Conservation (phyloP, 2,329 filamentous ascomycete genomes). For the Fusarium tjaetaba region DNA sequence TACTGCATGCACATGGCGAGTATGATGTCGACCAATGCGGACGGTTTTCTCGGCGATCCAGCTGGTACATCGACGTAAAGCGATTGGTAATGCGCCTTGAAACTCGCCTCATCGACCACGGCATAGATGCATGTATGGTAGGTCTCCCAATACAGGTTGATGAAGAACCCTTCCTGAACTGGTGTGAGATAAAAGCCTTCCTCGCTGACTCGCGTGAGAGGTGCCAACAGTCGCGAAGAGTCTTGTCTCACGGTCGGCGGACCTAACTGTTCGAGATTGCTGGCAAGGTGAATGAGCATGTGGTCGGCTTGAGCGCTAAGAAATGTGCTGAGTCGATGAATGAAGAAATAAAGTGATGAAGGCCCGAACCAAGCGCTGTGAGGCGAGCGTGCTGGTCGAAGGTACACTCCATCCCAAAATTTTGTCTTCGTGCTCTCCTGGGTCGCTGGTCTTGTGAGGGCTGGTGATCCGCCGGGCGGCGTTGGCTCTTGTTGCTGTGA, state of each 20-base stretch:
- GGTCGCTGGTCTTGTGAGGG: not conserved
- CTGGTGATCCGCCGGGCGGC: not conserved
- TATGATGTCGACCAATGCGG: constrained; percentile 8
- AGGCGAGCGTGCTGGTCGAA: not conserved
- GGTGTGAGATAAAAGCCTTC: not conserved
- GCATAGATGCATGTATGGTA: constrained; percentile 13
- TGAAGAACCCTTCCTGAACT: constrained; percentile 13
- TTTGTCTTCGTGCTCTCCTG: not conserved
- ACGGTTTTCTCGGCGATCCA: not conserved
- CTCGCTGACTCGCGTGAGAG: not conserved
- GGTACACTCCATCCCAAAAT: constrained; percentile 10
- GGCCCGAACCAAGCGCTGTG: constrained; percentile 20
- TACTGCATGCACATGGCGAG: constrained; percentile 23
- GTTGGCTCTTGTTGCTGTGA: not conserved
- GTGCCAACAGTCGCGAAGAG: constrained; percentile 1
- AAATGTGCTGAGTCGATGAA: constrained; percentile 3
- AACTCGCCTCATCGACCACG: not conserved
- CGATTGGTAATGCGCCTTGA: constrained; percentile 1
- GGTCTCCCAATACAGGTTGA: constrained; percentile 13
- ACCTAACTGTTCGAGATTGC: not conserved
- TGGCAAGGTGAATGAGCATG: constrained; percentile 22
- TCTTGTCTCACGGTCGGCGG: not conserved
- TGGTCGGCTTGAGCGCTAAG: constrained; percentile 16
- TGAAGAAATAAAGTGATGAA: constrained; percentile 19
- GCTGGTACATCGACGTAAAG: constrained; percentile 1